Evolutionary conservation across 2,329 filamentous ascomycete species (phyloP).

Genomic region (Fusarium sp.): DNA sequence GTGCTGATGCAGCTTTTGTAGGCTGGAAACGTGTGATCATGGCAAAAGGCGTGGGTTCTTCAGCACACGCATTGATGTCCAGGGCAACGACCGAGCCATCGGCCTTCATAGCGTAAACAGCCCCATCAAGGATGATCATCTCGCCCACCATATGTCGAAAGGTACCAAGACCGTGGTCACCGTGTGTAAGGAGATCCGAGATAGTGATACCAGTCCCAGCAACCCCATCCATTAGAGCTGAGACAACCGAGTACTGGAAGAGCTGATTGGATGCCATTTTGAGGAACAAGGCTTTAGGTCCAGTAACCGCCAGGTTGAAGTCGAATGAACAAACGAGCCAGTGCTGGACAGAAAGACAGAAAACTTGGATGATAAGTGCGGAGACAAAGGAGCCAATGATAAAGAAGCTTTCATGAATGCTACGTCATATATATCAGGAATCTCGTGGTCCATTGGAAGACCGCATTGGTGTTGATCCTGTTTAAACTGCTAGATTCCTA

Average conservation of each 20-base stretch:
- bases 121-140: conserved; percentile 34
- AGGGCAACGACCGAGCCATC: conserved; percentile 21
- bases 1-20: neutral
- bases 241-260: conserved; percentile 35
- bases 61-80: neutral
- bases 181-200: conserved; percentile 17
- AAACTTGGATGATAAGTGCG: neutral
- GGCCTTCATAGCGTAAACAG: conserved; percentile 28
- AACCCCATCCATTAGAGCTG: conserved; percentile 36
- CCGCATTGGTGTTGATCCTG: too few relatives aligned
- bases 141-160: conserved; percentile 36
- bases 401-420: too few relatives aligned
- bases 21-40: conserved; percentile 21
- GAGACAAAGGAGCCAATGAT: neutral
- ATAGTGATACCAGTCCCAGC: conserved; percentile 28
- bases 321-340: neutral
- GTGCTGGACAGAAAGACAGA: neutral
- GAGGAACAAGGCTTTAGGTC: neutral
- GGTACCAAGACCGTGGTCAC: conserved; percentile 34
- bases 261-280: conserved; percentile 28
- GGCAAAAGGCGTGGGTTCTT: conserved; percentile 20
- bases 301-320: neutral
- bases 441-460: too few relatives aligned
- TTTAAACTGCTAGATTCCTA: too few relatives aligned
- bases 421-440: neutral